phyloP scores from a whole-genome alignment of 805 yeast genomes.

The Sugiyamaella qingdaonensis region DNA sequence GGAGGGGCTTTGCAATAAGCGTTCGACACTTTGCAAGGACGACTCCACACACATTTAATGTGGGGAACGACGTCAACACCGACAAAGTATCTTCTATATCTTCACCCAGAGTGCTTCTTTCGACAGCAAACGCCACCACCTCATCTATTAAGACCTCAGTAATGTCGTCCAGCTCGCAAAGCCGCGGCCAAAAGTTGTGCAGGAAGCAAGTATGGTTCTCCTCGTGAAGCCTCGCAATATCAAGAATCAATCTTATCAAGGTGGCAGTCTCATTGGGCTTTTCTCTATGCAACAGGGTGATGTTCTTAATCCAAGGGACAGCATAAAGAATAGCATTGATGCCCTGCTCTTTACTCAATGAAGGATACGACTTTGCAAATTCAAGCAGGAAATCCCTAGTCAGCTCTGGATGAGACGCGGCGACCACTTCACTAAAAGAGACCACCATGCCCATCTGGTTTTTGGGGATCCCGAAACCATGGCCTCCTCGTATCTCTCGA shows the following conservation, averaged over 20 bases:
- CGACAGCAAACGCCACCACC: slow-evolving; percentile 67
- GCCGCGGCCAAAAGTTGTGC: slow-evolving; percentile 60
- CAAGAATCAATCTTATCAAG: slow-evolving; percentile 58
- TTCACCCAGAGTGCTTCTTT: slow-evolving; percentile 61
- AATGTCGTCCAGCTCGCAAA: slow-evolving; percentile 59
- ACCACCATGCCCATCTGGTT: slow-evolving; percentile 60
- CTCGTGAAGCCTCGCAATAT: slow-evolving; percentile 48
- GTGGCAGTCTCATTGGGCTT: slow-evolving; percentile 61
- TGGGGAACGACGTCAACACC: slow-evolving; percentile 60
- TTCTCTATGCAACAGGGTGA: slow-evolving; percentile 51
- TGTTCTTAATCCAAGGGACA: slow-evolving; percentile 72
- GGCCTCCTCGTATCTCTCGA: slow-evolving; percentile 48
- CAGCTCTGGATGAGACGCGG: slow-evolving; percentile 52
- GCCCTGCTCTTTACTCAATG: slow-evolving; percentile 25
- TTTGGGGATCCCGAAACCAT: slow-evolving; percentile 62
- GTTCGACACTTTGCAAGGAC: slow-evolving; percentile 54
- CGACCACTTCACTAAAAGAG: slow-evolving; percentile 52
- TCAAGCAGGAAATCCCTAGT: slow-evolving; percentile 53
- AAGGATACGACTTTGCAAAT: slow-evolving; percentile 46
- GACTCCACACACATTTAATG: slow-evolving; percentile 66
- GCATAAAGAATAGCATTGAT: slow-evolving; percentile 46
- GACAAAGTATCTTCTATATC: slow-evolving; percentile 58
- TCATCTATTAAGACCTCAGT: slow-evolving; percentile 63
- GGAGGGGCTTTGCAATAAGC: slow-evolving; percentile 46
- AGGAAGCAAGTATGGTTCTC: slow-evolving; percentile 51